Evolutionary conservation across 495 filamentous ascomycete species (phyloP).

Genomic region (Penicillium goetzii): DNA sequence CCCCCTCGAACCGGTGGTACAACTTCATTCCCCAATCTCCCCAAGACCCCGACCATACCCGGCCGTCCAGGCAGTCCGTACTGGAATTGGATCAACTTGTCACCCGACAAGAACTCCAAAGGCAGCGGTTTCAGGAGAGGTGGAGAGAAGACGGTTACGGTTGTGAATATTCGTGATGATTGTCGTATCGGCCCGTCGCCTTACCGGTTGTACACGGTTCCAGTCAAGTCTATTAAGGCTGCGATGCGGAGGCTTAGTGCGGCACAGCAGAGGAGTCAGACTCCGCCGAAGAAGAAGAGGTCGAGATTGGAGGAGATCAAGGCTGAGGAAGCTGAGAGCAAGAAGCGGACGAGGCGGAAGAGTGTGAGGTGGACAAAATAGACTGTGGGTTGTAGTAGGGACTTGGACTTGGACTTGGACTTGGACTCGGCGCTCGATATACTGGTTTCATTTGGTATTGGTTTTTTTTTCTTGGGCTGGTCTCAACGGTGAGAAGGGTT

Average conservation of each 20-base stretch:
- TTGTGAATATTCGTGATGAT: neutral
- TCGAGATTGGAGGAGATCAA: conserved; percentile 4
- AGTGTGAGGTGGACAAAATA: neutral
- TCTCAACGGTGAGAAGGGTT: neutral
- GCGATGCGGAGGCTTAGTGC: neutral
- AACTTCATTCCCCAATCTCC: neutral
- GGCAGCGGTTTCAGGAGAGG: neutral
- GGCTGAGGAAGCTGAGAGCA: neutral
- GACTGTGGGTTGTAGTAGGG: neutral
- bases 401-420: no score
- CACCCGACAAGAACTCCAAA: neutral
- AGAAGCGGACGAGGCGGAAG: neutral
- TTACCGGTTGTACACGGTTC: conserved; percentile 1
- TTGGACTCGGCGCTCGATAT: neutral
- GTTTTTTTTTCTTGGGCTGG: neutral
- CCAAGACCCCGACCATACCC: neutral
- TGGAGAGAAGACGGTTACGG: neutral
- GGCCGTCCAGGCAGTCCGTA: neutral
- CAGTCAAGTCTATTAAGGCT: conserved; percentile 1
- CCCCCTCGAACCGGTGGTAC: neutral
- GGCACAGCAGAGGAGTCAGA: neutral
- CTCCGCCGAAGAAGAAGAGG: conserved; percentile 1
- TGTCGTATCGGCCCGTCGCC: neutral
- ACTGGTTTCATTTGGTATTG: neutral
- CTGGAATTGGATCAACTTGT: conserved; percentile 2